Evolutionary conservation across 2,329 filamentous ascomycete species (phyloP).

Genomic region (Cladophialophora psammophila): DNA sequence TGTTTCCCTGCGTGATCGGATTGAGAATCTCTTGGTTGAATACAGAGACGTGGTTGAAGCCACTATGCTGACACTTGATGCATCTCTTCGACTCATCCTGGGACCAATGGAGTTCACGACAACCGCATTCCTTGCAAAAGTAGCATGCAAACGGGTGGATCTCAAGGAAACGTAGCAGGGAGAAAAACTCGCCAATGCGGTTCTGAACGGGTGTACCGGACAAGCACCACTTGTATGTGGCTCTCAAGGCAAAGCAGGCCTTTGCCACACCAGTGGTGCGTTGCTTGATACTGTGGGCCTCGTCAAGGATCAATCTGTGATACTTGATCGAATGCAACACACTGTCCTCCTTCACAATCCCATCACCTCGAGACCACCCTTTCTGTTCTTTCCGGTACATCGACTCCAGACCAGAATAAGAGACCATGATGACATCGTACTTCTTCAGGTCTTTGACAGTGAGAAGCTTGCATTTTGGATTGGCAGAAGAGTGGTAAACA

Average conservation of each 20-base stretch:
- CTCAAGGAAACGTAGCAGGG: conserved; percentile 88
- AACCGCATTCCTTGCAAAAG: conserved; percentile 86
- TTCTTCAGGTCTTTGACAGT: conserved; percentile 76
- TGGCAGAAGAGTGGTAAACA: conserved; percentile 82
- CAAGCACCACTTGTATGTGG: conserved; percentile 92
- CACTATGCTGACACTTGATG: conserved; percentile 70
- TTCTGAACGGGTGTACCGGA: conserved; percentile 96
- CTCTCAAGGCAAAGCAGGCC: conserved; percentile 90
- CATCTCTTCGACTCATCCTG: conserved; percentile 77
- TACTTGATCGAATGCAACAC: conserved; percentile 85
- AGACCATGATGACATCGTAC: conserved; percentile 96
- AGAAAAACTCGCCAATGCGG: conserved; percentile 96
- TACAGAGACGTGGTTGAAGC: conserved; percentile 75
- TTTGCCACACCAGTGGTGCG: conserved; percentile 90
- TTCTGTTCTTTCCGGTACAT: conserved; percentile 92
- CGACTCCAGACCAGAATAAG: conserved; percentile 81
- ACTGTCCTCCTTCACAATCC: conserved; percentile 78
- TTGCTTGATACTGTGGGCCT: conserved; percentile 87
- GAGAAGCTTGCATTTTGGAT: conserved; percentile 80
- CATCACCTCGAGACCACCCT: conserved; percentile 81
- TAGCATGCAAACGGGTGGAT: conserved; percentile 90
- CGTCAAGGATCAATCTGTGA: conserved; percentile 91
- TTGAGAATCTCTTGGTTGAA: conserved; percentile 97
- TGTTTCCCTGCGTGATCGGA: conserved; percentile 69
- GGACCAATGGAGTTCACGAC: conserved; percentile 82